These are phyloP conservation scores for Syzygium aromaticum DNA, from an alignment of 345 rosid species.

Conservation along the genomic window DNA sequence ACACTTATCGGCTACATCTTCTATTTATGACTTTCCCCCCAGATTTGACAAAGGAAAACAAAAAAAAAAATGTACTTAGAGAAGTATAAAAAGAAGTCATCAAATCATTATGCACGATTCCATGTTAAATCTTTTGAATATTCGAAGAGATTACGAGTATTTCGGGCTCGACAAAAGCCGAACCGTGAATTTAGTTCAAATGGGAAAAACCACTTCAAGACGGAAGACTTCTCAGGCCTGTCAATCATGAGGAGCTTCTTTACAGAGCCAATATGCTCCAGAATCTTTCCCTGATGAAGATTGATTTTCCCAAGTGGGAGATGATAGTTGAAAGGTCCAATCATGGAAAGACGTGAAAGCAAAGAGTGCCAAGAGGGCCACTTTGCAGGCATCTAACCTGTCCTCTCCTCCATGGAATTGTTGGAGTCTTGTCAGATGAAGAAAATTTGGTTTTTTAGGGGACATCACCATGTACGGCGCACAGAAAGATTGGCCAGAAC, in stretches of 20 bases:
- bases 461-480: not conserved
- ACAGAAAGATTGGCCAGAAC: not conserved
- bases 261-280: not conserved
- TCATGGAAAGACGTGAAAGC: not conserved
- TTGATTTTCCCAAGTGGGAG: not conserved
- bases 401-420: not conserved
- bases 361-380: not conserved
- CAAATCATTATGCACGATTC: not conserved
- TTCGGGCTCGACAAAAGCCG: too few species aligned
- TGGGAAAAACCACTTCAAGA: too few species aligned
- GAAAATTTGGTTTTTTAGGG: not conserved
- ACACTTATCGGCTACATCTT: not conserved
- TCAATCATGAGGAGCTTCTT: not conserved
- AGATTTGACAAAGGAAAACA: too few species aligned
- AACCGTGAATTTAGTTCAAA: too few species aligned
- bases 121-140: not conserved
- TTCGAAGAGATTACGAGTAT: not conserved
- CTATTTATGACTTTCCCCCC: not conserved
- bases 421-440: not conserved
- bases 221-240: not conserved
- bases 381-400: not conserved
- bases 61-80: too few species aligned
- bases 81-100: not conserved
- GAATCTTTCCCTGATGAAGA: not conserved
- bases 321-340: not conserved